Evolutionary conservation across 768 basidiomycete species (phyloP).

Genomic region (Panus rudis): DNA sequence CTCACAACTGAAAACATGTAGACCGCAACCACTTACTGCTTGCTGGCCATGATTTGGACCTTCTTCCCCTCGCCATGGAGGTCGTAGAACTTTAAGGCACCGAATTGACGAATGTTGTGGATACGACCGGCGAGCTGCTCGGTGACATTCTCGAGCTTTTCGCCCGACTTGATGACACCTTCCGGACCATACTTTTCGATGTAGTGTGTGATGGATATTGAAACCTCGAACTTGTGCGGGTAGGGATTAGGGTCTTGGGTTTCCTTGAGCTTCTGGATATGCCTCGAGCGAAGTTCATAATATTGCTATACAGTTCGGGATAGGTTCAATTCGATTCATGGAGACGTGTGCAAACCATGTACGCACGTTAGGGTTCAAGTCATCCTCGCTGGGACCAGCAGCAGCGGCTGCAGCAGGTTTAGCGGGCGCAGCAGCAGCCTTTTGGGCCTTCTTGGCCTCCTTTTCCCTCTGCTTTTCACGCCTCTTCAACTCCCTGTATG

Average conservation of each 20-base stretch:
- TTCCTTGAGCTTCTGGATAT: slow-evolving; percentile 79
- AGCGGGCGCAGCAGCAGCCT: slow-evolving; percentile 48
- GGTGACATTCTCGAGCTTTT: slow-evolving; percentile 48
- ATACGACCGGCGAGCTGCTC: slow-evolving; percentile 86
- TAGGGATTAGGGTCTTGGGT: slow-evolving; percentile 89
- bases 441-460: slow-evolving; percentile 71
- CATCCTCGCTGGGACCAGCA: slow-evolving; percentile 55
- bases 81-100: slow-evolving; percentile 93
- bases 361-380: slow-evolving; percentile 87
- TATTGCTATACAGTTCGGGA: slow-evolving; percentile 82
- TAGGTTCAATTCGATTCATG: not conserved
- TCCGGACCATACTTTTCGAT: slow-evolving; percentile 68
- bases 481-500: slow-evolving; percentile 85
- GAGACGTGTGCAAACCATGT: not conserved
- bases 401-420: slow-evolving; percentile 30
- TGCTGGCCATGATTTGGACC: slow-evolving; percentile 91
- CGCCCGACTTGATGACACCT: slow-evolving; percentile 60
- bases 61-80: slow-evolving; percentile 87
- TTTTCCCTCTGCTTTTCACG: slow-evolving; percentile 76
- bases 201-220: slow-evolving; percentile 65
- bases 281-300: slow-evolving; percentile 85
- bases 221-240: slow-evolving; percentile 97
- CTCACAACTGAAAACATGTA: not conserved
- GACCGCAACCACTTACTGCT: slow-evolving; percentile 50
- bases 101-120: slow-evolving; percentile 79